Base-by-base conservation (phyloP, 2,329 filamentous ascomycete genomes). In the Celoporthe dispersa region DNA sequence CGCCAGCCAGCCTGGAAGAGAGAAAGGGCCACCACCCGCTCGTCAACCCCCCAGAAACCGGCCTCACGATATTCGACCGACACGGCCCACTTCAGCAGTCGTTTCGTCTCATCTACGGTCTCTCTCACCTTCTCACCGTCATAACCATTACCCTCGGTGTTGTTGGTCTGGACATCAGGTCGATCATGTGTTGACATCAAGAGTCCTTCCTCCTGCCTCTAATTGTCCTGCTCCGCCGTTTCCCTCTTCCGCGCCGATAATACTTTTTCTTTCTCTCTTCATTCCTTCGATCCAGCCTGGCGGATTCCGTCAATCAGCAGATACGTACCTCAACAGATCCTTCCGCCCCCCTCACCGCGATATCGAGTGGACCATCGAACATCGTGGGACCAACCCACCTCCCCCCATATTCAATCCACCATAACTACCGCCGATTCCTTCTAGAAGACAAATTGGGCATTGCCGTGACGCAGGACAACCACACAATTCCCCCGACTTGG, bases 101-200 rank as follows among this genome's bases (percentile, higher is more conserved):
- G 65, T 68, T 69, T 70, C 70, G 55, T 72, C 68, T 72, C 66
- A 70, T 64, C 68, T 68, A 57, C 57, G 41, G 60, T 60, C 68
- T 65, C 60, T 39, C 62, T 65, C 53, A 55, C n/a, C 55, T 64
- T 60, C 61, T 64, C 59, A 28, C 48, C 68, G 61, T 65, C 68
- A 70, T 59, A 63, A 66, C 66, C 67, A 64, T 59, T 37, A 62
- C 68, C 39, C 51, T 68, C 64, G 66, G 55, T 63, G 62, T 64
- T 22, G 61, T 61, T 67, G 70, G 68, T 72, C 71, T 69, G 66
- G 51, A 66, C 65, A 63, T 55, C 41, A 64, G 31, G 67, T 71
- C 66, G 68, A 72, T 65, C 69, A 72, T 72, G 71, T 68, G 67
- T 66, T 72, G 69, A 72, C 67, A 65, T 65, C 64, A 64, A 61